Conservation (phyloP, 176 grass and related monocot species). For the Lolium rigidum region DNA sequence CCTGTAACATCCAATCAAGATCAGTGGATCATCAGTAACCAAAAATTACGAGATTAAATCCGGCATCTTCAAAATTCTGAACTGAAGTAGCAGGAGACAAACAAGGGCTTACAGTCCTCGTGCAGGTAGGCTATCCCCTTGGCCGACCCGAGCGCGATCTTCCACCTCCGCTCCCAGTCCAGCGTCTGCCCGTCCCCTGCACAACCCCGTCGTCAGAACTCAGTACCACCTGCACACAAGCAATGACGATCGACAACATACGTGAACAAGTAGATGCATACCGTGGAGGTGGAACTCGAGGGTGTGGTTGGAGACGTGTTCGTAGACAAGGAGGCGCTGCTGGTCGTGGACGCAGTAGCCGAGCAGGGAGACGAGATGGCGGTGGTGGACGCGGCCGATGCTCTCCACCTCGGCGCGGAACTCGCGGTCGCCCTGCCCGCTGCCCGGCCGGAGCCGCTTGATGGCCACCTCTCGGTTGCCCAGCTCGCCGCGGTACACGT, state of each 20-base stretch:
- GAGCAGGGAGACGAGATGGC: slow-evolving; percentile 73
- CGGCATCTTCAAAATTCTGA: background rate
- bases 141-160: slow-evolving; percentile 74
- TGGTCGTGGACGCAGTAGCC: slow-evolving; percentile 79
- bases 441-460: slow-evolving; percentile 66
- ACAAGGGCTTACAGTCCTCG: slow-evolving; percentile 76
- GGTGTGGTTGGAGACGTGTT: slow-evolving; percentile 86
- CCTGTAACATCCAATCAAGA: slow-evolving; percentile 44
- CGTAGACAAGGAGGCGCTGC: slow-evolving; percentile 84
- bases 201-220: too few species aligned
- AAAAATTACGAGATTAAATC: background rate
- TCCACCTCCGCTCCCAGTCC: slow-evolving; percentile 73
- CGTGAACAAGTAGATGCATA: too few species aligned
- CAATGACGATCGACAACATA: too few species aligned
- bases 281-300: slow-evolving; percentile 90
- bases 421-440: slow-evolving; percentile 89
- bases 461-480: slow-evolving; percentile 68
- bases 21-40: too few species aligned
- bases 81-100: background rate
- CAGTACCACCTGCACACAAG: too few species aligned
- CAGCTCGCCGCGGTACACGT: slow-evolving; percentile 72
- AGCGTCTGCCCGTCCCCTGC: slow-evolving; percentile 55
- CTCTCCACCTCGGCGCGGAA: slow-evolving; percentile 94
- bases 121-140: slow-evolving; percentile 89
- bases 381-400: slow-evolving; percentile 89